Percentiles rank a stretch among this genome's conserved stretches.
Conservation (phyloP, 1,139 yeast species). For the Meyerozyma guilliermondii region DNA sequence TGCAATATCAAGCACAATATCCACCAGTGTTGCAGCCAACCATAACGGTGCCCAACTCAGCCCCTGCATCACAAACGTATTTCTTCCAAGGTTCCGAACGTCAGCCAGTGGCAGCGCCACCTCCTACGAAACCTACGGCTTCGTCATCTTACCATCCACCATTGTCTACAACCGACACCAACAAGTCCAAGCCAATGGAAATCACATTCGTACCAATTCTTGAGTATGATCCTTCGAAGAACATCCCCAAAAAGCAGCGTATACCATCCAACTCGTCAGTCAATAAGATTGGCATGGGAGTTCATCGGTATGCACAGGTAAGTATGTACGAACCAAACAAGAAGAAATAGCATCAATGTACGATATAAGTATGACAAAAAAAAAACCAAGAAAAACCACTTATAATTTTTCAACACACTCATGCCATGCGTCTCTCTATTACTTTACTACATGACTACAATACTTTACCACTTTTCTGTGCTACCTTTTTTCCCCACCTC, state of each 20-base stretch:
- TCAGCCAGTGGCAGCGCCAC: not conserved
- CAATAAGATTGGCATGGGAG: slow-evolving; percentile 16
- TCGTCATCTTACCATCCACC: not conserved
- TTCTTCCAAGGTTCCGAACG: slow-evolving; percentile 1
- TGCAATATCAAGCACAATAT: slow-evolving; percentile 1
- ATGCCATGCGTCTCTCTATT: too few relatives aligned
- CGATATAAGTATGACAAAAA: too few relatives aligned
- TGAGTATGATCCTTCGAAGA: slow-evolving; percentile 39
- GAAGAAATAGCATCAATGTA: slow-evolving; percentile 7
- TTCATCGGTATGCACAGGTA: slow-evolving; percentile 28
- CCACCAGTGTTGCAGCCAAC: not conserved
- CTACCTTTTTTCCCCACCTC: not conserved
- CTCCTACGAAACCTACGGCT: not conserved
- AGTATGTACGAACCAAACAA: slow-evolving; percentile 33
- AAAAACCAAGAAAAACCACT: too few relatives aligned
- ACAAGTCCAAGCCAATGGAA: slow-evolving; percentile 22
- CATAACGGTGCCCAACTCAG: not conserved
- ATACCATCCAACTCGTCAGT: slow-evolving; percentile 4
- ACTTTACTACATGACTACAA: too few relatives aligned
- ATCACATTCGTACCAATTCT: slow-evolving; percentile 40
- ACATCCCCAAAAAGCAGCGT: slow-evolving; percentile 9
- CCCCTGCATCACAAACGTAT: slow-evolving; percentile 3
- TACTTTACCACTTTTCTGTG: too few relatives aligned
- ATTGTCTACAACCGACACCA: slow-evolving; percentile 11
- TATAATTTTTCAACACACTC: too few relatives aligned